Evolutionary conservation across 208 protist genomes (phyloP).

Genomic region (Leishmania amazonensis): DNA sequence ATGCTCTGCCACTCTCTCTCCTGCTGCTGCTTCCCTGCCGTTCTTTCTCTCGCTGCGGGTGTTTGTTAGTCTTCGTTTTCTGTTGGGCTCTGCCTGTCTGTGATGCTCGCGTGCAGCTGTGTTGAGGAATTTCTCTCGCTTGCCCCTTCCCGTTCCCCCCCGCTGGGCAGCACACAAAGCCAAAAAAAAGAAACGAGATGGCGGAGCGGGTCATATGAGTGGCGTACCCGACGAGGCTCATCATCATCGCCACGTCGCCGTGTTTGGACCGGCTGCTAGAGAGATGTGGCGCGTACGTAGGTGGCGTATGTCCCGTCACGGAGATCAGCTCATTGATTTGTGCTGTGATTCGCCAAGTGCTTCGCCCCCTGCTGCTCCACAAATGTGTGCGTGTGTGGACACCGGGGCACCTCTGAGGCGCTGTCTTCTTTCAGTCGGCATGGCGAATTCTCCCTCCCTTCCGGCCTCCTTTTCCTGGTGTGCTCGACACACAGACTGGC

Average conservation of each 20-base stretch:
- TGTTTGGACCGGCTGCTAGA: not conserved
- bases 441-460: not conserved
- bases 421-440: not conserved
- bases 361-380: not conserved
- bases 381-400: not conserved
- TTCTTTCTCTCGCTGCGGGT: not conserved
- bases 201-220: not conserved
- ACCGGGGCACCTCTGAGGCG: not conserved
- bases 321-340: not conserved
- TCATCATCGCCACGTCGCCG: not conserved
- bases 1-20: not conserved
- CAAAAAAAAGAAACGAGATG: not conserved
- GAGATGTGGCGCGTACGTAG: not conserved
- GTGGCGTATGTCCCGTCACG: not conserved
- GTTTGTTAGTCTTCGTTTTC: not conserved
- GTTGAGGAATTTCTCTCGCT: not conserved
- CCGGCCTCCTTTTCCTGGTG: not conserved
- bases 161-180: not conserved
- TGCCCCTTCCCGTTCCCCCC: not conserved
- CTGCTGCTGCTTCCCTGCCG: not conserved
- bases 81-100: too few species aligned
- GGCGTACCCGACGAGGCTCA: not conserved
- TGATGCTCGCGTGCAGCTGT: not conserved
- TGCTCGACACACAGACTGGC: not conserved
- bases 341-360: not conserved